phyloP scores from a whole-genome alignment of 139 green algal species.

The Coccomyxa sp. region DNA sequence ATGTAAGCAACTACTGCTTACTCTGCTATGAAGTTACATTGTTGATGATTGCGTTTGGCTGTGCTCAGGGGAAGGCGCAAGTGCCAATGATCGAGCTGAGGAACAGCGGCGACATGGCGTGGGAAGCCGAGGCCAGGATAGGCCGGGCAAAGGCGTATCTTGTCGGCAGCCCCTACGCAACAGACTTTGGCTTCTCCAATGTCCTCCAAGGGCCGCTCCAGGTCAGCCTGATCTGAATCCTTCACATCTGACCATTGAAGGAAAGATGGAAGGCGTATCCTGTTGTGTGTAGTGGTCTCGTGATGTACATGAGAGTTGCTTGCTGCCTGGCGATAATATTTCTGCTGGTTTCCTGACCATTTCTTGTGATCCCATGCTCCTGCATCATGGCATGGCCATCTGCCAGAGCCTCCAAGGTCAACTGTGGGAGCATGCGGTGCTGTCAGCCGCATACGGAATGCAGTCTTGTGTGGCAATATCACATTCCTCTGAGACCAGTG shows the following conservation, averaged over 20 bases:
- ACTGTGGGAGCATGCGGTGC: too few relatives aligned
- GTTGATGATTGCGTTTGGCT: too few relatives aligned
- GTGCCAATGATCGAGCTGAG: conserved; percentile 5
- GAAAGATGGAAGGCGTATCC: too few relatives aligned
- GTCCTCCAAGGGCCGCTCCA: background rate
- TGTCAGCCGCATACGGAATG: too few relatives aligned
- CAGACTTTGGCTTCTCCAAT: background rate
- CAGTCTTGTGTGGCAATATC: too few relatives aligned
- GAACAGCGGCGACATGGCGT: background rate
- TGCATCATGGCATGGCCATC: too few relatives aligned
- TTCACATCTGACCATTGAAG: too few relatives aligned
- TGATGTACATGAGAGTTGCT: background rate
- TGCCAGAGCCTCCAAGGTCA: too few relatives aligned
- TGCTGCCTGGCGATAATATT: background rate
- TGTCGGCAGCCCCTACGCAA: conserved; percentile 7
- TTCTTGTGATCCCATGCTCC: background rate
- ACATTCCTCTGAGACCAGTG: too few relatives aligned
- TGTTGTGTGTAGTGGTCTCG: too few relatives aligned
- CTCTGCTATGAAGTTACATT: too few relatives aligned
- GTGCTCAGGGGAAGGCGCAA: background rate
- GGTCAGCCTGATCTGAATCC: background rate
- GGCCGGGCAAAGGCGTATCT: conserved; percentile 14
- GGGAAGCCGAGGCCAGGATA: background rate
- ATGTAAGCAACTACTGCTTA: too few relatives aligned
- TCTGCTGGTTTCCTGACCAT: background rate